Evolutionary conservation across 78 protist species (phyloP), one percentile per base, ranked within the genome.

Genomic region (Cavenderia fasciculata): DNA sequence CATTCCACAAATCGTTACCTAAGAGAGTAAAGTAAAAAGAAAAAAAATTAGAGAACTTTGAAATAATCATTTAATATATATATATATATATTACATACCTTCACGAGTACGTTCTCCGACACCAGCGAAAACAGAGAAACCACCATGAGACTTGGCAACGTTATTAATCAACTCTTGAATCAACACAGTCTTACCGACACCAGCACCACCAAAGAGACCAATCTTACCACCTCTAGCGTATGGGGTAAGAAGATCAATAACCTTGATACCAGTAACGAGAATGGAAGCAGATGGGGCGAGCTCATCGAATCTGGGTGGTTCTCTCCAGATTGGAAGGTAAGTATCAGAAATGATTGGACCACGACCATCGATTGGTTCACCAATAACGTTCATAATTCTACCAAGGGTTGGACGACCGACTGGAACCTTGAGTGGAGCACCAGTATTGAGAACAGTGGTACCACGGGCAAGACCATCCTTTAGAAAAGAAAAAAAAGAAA

Each of bases 101-200:
- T 98, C 99, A 34, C 99, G 97, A 40, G 99, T 97, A 77, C 99
- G 97, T 96, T 99, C 99, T 52, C 99, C 99, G 51, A 99, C 99
- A 88, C 99, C 99, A 65, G 97, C 98, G 94, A 99, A 99, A 69
- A 99, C 99, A 31, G 99, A 98, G 98, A 85, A 99, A 68, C 99
- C 99, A 76, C 99, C 98, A 95, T 98, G 99, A 21, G 94, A 96
- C 88, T 96, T 96, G 94, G 99, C 99, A 65, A 99, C 93, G 95
- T 98, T 97, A 98, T 98, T 98, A 89, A 99, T 99, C 43, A 99
- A 97, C 96, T 99, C 99, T 98, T 96, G 98, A 71, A 98, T 98
- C 56, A 90, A 69, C 33, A 90, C 87, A 77, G 94, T 90, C 61
- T 87, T 87, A 91, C 99, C 99, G 96, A 98, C 99, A 93, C 99